These are phyloP conservation scores for Physcomitrium patens DNA, from an alignment of 225 moss, liverwort and hornwort genomes.

Conservation along the genomic window DNA sequence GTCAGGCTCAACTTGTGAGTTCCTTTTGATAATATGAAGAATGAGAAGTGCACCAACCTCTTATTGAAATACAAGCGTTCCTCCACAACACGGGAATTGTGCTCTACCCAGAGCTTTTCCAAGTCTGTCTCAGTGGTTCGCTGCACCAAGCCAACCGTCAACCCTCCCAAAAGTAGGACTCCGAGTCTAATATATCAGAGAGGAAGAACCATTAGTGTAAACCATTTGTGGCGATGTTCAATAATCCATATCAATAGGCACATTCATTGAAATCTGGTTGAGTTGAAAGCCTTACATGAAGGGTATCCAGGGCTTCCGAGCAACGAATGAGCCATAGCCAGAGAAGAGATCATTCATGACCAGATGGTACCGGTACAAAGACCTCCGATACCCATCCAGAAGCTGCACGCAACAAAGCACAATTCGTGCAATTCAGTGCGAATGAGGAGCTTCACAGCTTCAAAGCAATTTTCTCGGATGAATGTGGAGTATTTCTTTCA, in stretches of 20 bases:
- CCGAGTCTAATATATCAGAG: constrained; percentile 59
- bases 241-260: neutral
- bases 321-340: constrained; percentile 74
- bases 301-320: constrained; percentile 74
- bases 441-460: neutral
- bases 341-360: constrained; percentile 76
- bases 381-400: constrained; percentile 36
- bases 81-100: constrained; percentile 80
- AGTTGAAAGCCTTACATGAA: constrained; percentile 52
- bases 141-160: constrained; percentile 76
- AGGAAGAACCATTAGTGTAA: neutral
- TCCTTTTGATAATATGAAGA: neutral
- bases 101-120: constrained; percentile 96
- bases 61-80: constrained; percentile 72
- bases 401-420: constrained; percentile 34
- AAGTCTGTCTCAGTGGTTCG: constrained; percentile 84
- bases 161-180: constrained; percentile 71
- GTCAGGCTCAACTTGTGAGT: too few relatives aligned
- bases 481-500: neutral
- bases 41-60: constrained; percentile 43
- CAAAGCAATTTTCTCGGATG: neutral
- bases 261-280: neutral
- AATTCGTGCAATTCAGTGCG: neutral
- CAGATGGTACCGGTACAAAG: constrained; percentile 66
- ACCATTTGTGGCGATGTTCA: neutral